phyloP scores from a whole-genome alignment of 495 filamentous ascomycete genomes.

The Sordaria brevicollis region DNA sequence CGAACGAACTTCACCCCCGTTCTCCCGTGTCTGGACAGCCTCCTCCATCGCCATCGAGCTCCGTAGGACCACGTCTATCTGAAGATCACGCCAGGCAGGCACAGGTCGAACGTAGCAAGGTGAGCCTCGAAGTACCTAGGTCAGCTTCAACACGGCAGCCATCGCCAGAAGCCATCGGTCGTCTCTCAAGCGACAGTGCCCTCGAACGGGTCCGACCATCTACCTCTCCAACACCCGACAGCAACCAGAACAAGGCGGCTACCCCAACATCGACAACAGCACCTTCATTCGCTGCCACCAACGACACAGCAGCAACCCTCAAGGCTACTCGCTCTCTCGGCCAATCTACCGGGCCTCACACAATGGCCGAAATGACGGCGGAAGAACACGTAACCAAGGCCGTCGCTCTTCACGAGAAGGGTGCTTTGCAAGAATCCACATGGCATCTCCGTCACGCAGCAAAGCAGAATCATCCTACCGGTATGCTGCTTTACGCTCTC shows the following conservation, averaged over 20 bases:
- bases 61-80: constrained; percentile 28
- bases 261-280: constrained; percentile 27
- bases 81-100: constrained; percentile 28
- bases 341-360: constrained; percentile 8
- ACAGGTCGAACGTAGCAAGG: constrained; percentile 35
- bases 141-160: constrained; percentile 17
- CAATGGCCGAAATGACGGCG: constrained; percentile 50
- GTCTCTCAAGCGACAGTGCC: constrained; percentile 37
- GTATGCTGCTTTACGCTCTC: constrained; percentile 90
- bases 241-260: constrained; percentile 25
- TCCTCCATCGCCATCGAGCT: constrained; percentile 46
- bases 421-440: constrained; percentile 79
- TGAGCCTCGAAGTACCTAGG: constrained; percentile 29
- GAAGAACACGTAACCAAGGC: constrained; percentile 85
- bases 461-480: constrained; percentile 72
- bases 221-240: constrained; percentile 28
- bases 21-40: constrained; percentile 31
- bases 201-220: constrained; percentile 26
- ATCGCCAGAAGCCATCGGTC: constrained; percentile 29
- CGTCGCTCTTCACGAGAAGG: constrained; percentile 78
- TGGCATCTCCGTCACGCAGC: constrained; percentile 92
- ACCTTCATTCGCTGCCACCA: constrained; percentile 31
- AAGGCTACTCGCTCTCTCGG: constrained; percentile 44
- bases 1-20: constrained; percentile 28
- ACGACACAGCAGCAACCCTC: constrained; percentile 56